A percentile compares a stretch with the other conserved stretches of the same genome.
phyloP scores from a whole-genome alignment of 768 basidiomycete genomes.

The Amanita thiersii region DNA sequence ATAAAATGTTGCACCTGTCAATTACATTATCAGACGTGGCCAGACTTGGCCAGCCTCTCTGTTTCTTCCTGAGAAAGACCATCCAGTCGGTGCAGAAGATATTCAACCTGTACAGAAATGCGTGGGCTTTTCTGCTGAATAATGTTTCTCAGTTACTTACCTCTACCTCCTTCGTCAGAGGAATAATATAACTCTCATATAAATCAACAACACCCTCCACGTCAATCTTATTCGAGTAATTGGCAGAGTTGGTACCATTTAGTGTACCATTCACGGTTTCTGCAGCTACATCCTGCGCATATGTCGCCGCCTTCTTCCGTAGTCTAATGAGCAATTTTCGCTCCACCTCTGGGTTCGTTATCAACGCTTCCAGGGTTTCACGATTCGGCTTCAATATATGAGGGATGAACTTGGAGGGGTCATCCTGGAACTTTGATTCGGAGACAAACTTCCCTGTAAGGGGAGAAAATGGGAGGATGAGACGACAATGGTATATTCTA shows the following conservation, averaged over 20 bases:
- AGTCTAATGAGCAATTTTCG: conserved; percentile 73
- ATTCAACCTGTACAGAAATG: conserved; percentile 65
- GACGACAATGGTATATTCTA: neutral
- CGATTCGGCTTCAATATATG: conserved; percentile 81
- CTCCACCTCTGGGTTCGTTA: conserved; percentile 98
- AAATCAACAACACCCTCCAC: conserved; percentile 88
- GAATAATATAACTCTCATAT: conserved; percentile 94
- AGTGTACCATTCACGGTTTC: conserved; percentile 34
- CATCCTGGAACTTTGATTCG: conserved; percentile 88
- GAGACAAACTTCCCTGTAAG: conserved; percentile 93
- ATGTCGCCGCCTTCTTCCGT: conserved; percentile 72
- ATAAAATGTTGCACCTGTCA: no score
- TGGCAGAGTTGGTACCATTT: conserved; percentile 22
- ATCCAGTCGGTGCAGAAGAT: conserved; percentile 84
- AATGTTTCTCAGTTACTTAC: conserved; percentile 33
- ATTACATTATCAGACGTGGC: conserved; percentile 1
- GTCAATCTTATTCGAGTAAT: conserved; percentile 64
- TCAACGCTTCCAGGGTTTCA: conserved; percentile 70
- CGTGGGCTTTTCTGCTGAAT: neutral
- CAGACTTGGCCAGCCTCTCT: conserved; percentile 37
- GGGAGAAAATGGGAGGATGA: neutral
- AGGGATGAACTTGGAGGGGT: conserved; percentile 85
- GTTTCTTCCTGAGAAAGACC: conserved; percentile 79
- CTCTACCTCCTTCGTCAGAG: conserved; percentile 97
- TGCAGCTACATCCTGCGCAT: conserved; percentile 76